Conservation (phyloP, 352 stramenopile genomes). For the Blastocystis sp. region DNA sequence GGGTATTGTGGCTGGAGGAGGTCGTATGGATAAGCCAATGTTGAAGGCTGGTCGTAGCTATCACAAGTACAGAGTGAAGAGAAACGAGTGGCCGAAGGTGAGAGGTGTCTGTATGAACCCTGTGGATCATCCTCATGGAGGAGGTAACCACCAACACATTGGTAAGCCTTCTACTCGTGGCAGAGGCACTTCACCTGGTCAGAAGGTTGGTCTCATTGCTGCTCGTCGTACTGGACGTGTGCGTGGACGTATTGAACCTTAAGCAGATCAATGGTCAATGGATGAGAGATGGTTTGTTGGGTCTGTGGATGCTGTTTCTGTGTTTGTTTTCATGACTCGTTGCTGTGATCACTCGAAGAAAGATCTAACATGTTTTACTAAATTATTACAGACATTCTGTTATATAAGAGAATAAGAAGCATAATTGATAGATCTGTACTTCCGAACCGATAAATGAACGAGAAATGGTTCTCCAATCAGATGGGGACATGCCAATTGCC, state of each 20-base stretch:
- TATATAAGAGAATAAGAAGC: no score
- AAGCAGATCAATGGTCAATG: not conserved
- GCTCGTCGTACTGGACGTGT: slow-evolving; percentile 54
- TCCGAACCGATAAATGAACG: not conserved
- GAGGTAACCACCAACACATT: no score
- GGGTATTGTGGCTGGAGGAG: slow-evolving; percentile 91
- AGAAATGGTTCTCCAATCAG: slow-evolving; percentile 7
- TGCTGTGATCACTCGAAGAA: no score
- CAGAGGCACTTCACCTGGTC: slow-evolving; percentile 62
- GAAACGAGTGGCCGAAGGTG: no score
- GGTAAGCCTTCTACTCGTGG: no score
- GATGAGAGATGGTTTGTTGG: slow-evolving; percentile 21
- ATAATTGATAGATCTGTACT: no score
- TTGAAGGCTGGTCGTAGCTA: no score
- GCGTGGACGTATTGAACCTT: slow-evolving; percentile 54
- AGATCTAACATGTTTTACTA: no score
- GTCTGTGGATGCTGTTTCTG: not conserved
- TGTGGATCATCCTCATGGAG: no score
- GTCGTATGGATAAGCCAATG: slow-evolving; percentile 95
- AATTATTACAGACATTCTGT: no score
- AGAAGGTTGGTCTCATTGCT: slow-evolving; percentile 47
- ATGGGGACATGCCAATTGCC: not conserved
- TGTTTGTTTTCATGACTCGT: not conserved
- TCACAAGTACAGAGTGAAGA: no score
- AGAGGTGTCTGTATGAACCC: no score